Evolutionary conservation across 148 eudicot genomes (phyloP).

Genomic region (Fagopyrum tataricum): DNA sequence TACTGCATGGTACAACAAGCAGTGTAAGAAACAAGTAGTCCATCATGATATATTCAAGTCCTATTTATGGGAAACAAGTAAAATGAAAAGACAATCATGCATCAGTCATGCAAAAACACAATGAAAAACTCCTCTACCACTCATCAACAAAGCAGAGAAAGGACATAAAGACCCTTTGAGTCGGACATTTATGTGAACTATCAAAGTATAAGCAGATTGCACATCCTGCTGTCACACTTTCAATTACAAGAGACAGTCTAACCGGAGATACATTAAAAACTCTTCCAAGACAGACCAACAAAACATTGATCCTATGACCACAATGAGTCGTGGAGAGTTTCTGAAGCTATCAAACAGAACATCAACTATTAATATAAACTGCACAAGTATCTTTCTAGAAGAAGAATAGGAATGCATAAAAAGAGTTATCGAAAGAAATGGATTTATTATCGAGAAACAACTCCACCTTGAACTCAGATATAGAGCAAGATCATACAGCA

Average conservation of each 20-base stretch:
- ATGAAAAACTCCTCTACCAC: neutral
- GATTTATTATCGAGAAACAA: conserved; percentile 15
- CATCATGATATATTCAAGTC: neutral
- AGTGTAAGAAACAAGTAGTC: neutral
- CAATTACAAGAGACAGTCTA: neutral
- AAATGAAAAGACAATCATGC: neutral
- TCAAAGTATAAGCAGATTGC: neutral
- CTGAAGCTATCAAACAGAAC: too few relatives aligned
- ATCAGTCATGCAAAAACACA: neutral
- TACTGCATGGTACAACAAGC: conserved; percentile 12
- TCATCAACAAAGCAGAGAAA: neutral
- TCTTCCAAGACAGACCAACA: neutral
- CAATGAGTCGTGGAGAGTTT: neutral
- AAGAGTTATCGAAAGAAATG: neutral
- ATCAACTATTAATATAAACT: neutral
- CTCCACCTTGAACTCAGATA: conserved; percentile 70
- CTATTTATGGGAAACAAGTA: neutral
- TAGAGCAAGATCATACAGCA: conserved; percentile 91
- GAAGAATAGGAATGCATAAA: neutral
- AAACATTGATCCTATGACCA: neutral
- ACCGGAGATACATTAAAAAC: neutral
- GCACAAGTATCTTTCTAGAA: neutral
- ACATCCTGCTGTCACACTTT: neutral
- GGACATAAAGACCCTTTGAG: neutral
- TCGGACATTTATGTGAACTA: neutral